These are phyloP conservation scores for Austroboletus novae-zelandiae DNA, from an alignment of 1,284 basidiomycete species.

Conservation along the genomic window DNA sequence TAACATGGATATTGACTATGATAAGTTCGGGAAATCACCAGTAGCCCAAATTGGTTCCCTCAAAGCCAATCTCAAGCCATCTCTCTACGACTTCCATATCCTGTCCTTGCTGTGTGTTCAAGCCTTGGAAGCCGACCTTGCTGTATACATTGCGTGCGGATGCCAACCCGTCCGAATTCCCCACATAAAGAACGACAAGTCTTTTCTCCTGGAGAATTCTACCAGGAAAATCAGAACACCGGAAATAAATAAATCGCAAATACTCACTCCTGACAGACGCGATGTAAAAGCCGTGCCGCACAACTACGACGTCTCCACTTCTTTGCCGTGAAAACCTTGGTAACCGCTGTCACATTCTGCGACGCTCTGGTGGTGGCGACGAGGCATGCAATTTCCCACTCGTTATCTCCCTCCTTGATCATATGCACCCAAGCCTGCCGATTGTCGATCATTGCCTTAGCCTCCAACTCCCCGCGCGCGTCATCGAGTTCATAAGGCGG, in stretches of 20 bases:
- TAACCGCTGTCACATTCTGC: conserved; percentile 42
- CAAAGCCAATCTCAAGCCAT: conserved; percentile 25
- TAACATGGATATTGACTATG: not conserved
- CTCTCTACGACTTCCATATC: conserved; percentile 15
- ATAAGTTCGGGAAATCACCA: conserved; percentile 7
- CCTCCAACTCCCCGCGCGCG: conserved; percentile 48
- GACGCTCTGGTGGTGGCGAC: conserved; percentile 51
- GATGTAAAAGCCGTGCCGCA: conserved; percentile 43
- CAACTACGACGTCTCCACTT: conserved; percentile 42
- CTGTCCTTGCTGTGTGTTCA: conserved; percentile 7
- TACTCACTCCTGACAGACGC: conserved; percentile 41
- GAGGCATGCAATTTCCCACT: conserved; percentile 57
- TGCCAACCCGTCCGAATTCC: conserved; percentile 22
- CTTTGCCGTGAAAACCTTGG: conserved; percentile 49
- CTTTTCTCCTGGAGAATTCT: conserved; percentile 37
- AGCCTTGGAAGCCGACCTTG: conserved; percentile 25
- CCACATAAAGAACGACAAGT: conserved; percentile 52
- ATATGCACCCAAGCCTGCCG: conserved; percentile 61
- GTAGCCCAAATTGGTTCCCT: conserved; percentile 11
- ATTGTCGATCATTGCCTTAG: conserved; percentile 44
- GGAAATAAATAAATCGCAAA: not conserved
- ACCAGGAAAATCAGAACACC: not conserved
- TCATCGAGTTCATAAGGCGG: conserved; percentile 50
- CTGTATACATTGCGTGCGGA: conserved; percentile 23
- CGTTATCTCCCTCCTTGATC: conserved; percentile 25